Evolutionary conservation across 1,284 basidiomycete species (phyloP), one percentile per base, ranked within the genome.

Genomic region (Apiotrichum domesticum): DNA sequence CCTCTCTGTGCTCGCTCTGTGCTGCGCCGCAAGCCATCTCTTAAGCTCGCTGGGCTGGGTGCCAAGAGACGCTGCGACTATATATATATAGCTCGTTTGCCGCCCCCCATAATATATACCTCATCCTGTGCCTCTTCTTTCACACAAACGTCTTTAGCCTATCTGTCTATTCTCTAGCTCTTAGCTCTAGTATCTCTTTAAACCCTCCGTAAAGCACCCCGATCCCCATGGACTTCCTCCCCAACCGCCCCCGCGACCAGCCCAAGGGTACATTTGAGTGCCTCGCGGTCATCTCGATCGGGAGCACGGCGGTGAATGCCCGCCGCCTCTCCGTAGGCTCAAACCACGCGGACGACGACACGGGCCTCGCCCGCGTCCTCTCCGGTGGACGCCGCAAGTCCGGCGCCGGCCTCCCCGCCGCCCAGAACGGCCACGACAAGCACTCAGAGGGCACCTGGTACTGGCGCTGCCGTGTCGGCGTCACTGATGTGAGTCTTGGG

Each of bases 381-480:
- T 65, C 63, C 2, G 69, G 69, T 45, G 51, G 58, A 4, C 63
- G 62, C 10, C 58, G 58, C 35, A 50, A 29, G 32, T 51, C 50
- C 6, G 14, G 9, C 33, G 29, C 41, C 11, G 50, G 50, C 21
- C 42, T 33, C 0, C 15, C 34, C 37, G 21, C 6, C 6, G 6
- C 7, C 34, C n/a, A 13, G 37, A 29, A 29, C 6, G 37, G 45
- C 2, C 63, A 66, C 51, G 54, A 63, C 50, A 64, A 66, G 60
- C 43, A 47, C 9, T 39, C 37, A 8, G 63, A 64, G 44, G 72
- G 72, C 1, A 68, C 59, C 39, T 75, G 70, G 70, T 75, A 68
- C 60, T 75, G 73, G 73, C 61, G 71, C 37, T 69, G 69, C 35
- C 69, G 67, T 37, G 70, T 65, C 7, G 73, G 73, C 37, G 67